Percentiles rank a stretch among this genome's conserved stretches.
Conservation (phyloP, 768 basidiomycete genomes). For the Amanita pseudoporphyria region DNA sequence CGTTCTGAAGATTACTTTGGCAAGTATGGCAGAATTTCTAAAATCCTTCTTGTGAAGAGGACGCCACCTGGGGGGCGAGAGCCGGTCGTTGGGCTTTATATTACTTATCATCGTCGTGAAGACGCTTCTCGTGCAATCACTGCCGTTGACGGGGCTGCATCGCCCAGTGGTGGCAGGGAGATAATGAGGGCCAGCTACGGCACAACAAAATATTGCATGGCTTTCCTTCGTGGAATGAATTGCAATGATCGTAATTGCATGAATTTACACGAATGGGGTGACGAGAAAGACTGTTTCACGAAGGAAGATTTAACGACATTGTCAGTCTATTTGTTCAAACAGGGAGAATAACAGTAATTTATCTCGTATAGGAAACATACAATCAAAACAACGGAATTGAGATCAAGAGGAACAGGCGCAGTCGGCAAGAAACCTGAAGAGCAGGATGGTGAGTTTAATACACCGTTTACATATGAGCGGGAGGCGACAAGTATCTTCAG, state of each 20-base stretch:
- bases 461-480: not conserved
- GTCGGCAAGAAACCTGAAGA: conserved; percentile 55
- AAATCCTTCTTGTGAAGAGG: conserved; percentile 89
- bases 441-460: conserved; percentile 30
- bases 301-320: conserved; percentile 92
- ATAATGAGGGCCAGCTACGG: conserved; percentile 92
- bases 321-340: conserved; percentile 30
- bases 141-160: conserved; percentile 86
- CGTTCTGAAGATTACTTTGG: conserved; percentile 97
- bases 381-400: conserved; percentile 79
- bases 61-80: conserved; percentile 62
- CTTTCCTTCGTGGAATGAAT: conserved; percentile 75
- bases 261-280: conserved; percentile 97
- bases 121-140: conserved; percentile 91
- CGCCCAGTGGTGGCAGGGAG: conserved; percentile 84
- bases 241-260: conserved; percentile 89
- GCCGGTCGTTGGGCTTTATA: conserved; percentile 87
- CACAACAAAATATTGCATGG: conserved; percentile 97
- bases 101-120: conserved; percentile 90
- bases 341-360: conserved; percentile 5
- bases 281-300: conserved; percentile 95
- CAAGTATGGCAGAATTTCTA: conserved; percentile 96
- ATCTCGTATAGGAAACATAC: conserved; percentile 67
- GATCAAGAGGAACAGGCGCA: conserved; percentile 34
- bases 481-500: conserved; percentile 9